Base-by-base conservation (phyloP, 1,284 basidiomycete genomes). In the Ceratobasidium sp. region DNA sequence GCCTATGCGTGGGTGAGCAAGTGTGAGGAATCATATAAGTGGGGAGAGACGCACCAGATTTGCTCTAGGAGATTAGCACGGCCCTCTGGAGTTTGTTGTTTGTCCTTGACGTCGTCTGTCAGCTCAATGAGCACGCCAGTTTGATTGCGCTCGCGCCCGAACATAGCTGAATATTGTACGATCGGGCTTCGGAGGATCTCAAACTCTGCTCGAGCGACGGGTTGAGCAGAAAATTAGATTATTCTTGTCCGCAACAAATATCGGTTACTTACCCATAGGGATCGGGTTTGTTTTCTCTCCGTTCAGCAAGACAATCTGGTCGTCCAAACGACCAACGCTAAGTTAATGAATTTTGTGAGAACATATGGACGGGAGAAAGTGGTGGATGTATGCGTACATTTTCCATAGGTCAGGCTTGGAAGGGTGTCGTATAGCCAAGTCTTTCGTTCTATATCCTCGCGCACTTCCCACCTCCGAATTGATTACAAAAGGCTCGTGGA, bases 81-180 rank as follows among this genome's bases (percentile, higher is more conserved):
- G 48, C 79, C 78, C 7, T 78, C 77, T 22, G 74, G 14, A 57
- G 85, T 82, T 8, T 17, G 69, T 1, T 82, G 81, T 77, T 85
- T 82, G 76, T 85, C 80, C 1, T 71, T 63, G 45, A 79, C 79
- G 24, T 77, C 78, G 7, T 80, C 75, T 9, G 62, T 78, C 0
- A 85, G 85, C 44, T 86, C 82, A 17, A 87, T 76, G 14, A 87
- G 75, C 14, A 87, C 80, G 1, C 86, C 86, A 14, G 81, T 81
- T 62, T 85, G 84, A 76, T 84, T 83, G 19, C 82, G 79, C 6
- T 84, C 84, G 0, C 84, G 78, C 0, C 86, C 86, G 74, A 87
- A 81, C 79, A 85, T 81, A 36, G 85, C 74, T 8, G 80, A 78
- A 63, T 78, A 57, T 29, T 78, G 74, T n/a, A 87, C 78, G 54